Evolutionary conservation across 2,329 filamentous ascomycete genomes (phyloP).

Genomic region (Mollisia scopiformis): DNA sequence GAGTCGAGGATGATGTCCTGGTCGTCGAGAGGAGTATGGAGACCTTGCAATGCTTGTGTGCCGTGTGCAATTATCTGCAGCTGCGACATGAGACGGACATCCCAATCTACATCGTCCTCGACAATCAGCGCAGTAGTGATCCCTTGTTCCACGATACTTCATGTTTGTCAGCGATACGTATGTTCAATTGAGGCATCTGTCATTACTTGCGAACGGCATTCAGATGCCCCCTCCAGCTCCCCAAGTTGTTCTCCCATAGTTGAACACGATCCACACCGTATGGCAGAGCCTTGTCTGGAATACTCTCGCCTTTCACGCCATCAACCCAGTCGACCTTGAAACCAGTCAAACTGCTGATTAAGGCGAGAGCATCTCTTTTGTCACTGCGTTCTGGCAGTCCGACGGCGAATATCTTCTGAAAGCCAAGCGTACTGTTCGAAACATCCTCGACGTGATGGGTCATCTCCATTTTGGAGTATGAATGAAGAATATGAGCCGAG

Average conservation of each 20-base stretch:
- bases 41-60: slow-evolving; percentile 4
- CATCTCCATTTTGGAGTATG: not conserved
- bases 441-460: not conserved
- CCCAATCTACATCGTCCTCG: slow-evolving; percentile 50
- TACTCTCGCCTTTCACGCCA: slow-evolving; percentile 43
- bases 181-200: too few species aligned
- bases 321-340: slow-evolving; percentile 48
- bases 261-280: slow-evolving; percentile 18
- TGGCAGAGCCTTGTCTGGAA: slow-evolving; percentile 47
- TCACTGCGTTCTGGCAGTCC: slow-evolving; percentile 50
- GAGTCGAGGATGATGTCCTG: slow-evolving; percentile 5
- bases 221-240: slow-evolving; percentile 46
- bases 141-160: slow-evolving; percentile 36
- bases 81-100: slow-evolving; percentile 40
- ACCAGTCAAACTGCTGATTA: slow-evolving; percentile 45
- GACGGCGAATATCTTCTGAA: slow-evolving; percentile 46
- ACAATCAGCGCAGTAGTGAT: slow-evolving; percentile 44
- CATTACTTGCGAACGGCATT: slow-evolving; percentile 40
- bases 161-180: too few species aligned
- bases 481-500: not conserved
- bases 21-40: not conserved
- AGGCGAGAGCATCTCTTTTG: slow-evolving; percentile 50
- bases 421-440: slow-evolving; percentile 47
- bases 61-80: slow-evolving; percentile 34
- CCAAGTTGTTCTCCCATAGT: slow-evolving; percentile 40